A percentile compares a stretch with the other conserved stretches of the same genome.
These are phyloP conservation scores for Tirmania nivea DNA, from an alignment of 495 filamentous ascomycete genomes.

Conservation along the genomic window DNA sequence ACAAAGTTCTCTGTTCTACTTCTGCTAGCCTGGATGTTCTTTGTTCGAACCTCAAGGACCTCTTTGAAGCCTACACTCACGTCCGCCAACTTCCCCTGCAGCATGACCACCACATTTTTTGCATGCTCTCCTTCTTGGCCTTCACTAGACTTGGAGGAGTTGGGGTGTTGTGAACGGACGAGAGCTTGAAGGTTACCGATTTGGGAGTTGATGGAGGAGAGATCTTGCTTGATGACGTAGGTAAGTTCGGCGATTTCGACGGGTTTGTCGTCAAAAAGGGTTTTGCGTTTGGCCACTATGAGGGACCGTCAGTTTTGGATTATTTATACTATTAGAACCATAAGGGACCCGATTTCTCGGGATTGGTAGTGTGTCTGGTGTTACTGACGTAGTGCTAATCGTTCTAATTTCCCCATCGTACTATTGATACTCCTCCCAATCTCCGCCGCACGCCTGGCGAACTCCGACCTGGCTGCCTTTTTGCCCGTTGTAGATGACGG, in stretches of 20 bases:
- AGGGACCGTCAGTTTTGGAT: background rate
- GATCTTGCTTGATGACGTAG: constrained; percentile 92
- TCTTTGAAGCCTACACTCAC: constrained; percentile 92
- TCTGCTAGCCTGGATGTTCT: constrained; percentile 90
- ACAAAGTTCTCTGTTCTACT: constrained; percentile 91
- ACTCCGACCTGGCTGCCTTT: constrained; percentile 44
- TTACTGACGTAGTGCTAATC: constrained; percentile 58
- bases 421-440: constrained; percentile 76
- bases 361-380: background rate
- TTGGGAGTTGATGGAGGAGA: constrained; percentile 67
- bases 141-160: constrained; percentile 36
- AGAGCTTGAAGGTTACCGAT: constrained; percentile 63
- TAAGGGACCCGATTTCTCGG: background rate
- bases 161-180: constrained; percentile 46
- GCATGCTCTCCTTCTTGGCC: constrained; percentile 69
- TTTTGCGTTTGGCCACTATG: constrained; percentile 79
- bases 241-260: constrained; percentile 94
- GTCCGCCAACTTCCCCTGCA: constrained; percentile 87
- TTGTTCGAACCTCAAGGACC: constrained; percentile 85
- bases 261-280: constrained; percentile 87
- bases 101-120: constrained; percentile 82
- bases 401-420: constrained; percentile 85
- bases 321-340: background rate
- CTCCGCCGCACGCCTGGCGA: constrained; percentile 70
- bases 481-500: constrained; percentile 13